Base-by-base conservation (phyloP, 2,329 filamentous ascomycete genomes). In the Aspergillus caelatus region DNA sequence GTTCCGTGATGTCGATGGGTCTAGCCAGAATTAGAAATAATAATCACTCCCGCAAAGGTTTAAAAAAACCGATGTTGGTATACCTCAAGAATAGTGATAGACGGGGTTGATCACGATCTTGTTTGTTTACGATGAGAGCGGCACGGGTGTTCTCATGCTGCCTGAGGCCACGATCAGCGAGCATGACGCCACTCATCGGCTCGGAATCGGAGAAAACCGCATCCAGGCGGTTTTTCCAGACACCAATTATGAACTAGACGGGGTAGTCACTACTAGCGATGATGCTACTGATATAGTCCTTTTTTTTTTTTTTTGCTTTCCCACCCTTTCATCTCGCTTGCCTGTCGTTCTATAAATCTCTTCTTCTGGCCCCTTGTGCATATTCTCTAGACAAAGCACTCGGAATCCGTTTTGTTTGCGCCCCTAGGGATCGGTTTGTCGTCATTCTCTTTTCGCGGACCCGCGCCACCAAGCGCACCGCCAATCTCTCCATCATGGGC, bases 401-500 rank as follows among this genome's bases (percentile, higher is more conserved):
- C 5, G 28, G n/a, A n/a, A 21, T 52, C 45, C 23, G 14, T 30
- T 28, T 10, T 10, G 26, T 19, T 10, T 50, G 45, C 45, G 23
- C 28, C 48, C 48, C 28, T 32, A 16, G 30, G 28, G 55, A 16
- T 56, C 39, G 56, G 23, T 19, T 46, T 32, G 50, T 57, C 54
- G 57, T 62, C 26, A 9, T 58, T 36, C 41, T 55, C 32, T 52
- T 62, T n/a, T 66, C 62, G 54, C 63, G 60, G 59, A 46, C 60
- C 65, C 65, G 67, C 70, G 70, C 68, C 65, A 66, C 52, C 48
- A 61, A 68, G 69, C 71, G 72, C 70, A 64, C 66, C 69, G 62
- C 67, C 57, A 57, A 54, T 52, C 54, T 58, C 36, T 57, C 64
- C 60, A 71, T 46, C 55, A 96, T 96, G 93, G 91, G 86, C 68